Percentiles rank a stretch among this genome's conserved stretches.
phyloP scores from a whole-genome alignment of 2,329 filamentous ascomycete genomes.

The Boeremia lycopersici region DNA sequence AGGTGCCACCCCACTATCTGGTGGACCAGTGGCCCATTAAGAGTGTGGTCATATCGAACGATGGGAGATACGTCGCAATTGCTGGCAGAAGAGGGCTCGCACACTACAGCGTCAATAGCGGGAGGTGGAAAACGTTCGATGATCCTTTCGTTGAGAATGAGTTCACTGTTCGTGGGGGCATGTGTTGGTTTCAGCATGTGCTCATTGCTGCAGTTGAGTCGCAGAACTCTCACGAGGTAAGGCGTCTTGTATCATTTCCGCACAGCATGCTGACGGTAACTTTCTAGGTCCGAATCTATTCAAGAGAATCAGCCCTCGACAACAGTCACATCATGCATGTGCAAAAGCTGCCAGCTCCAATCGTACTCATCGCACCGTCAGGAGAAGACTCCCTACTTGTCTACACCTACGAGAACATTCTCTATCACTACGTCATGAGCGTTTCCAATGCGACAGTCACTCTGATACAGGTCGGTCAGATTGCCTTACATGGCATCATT shows the following conservation, averaged over 20 bases:
- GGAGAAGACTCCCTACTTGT: constrained; percentile 94
- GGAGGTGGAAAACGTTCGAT: constrained; percentile 93
- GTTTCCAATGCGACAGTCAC: constrained; percentile 73
- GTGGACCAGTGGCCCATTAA: constrained; percentile 93
- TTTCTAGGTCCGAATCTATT: constrained; percentile 79
- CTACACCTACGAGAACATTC: constrained; percentile 94
- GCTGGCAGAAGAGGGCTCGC: constrained; percentile 90
- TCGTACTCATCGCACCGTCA: constrained; percentile 87
- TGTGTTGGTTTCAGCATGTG: constrained; percentile 99
- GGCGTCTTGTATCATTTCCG: background rate
- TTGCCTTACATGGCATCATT: constrained; percentile 95
- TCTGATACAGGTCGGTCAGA: constrained; percentile 93
- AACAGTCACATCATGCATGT: constrained; percentile 74
- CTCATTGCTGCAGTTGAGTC: constrained; percentile 92
- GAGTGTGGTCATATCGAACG: constrained; percentile 83
- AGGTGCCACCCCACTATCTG: constrained; percentile 83
- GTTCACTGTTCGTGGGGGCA: constrained; percentile 90
- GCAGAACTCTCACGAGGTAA: constrained; percentile 75
- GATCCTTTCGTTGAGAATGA: constrained; percentile 82
- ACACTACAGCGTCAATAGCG: constrained; percentile 93
- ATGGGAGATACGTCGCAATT: constrained; percentile 94
- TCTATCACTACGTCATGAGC: constrained; percentile 91
- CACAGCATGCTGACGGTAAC: constrained; percentile 6
- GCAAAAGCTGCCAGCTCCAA: constrained; percentile 79
- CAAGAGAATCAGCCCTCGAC: constrained; percentile 80